Conservation (phyloP, 202 grass and related monocot genomes). For the Panicum virgatum region DNA sequence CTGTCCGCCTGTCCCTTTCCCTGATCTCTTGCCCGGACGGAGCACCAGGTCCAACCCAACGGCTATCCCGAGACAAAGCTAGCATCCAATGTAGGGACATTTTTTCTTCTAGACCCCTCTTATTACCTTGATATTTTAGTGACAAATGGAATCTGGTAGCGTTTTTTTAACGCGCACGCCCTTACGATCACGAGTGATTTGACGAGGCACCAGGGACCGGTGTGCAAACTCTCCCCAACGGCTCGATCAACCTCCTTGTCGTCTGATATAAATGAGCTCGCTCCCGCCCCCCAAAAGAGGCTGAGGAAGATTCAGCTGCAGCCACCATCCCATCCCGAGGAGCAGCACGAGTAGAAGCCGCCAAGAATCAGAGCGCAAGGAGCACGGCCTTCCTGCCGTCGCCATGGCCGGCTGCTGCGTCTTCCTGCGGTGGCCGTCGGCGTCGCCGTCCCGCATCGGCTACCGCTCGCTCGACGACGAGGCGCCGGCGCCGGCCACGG, state of each 20-base stretch:
- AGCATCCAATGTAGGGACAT: background rate
- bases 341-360: background rate
- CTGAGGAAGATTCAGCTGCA: background rate
- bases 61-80: constrained; percentile 36
- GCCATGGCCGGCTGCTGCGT: constrained; percentile 73
- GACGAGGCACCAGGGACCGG: fast-evolving
- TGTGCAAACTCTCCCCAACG: constrained; percentile 31
- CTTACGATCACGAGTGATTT: background rate
- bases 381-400: no score
- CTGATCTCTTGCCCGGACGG: background rate
- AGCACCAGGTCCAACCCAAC: constrained; percentile 51
- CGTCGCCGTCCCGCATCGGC: constrained; percentile 45
- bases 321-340: background rate
- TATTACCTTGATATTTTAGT: fast-evolving
- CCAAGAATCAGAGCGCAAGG: constrained; percentile 15
- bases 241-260: background rate
- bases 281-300: background rate
- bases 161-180: background rate
- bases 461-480: constrained; percentile 54
- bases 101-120: background rate
- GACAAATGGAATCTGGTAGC: background rate
- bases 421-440: constrained; percentile 69
- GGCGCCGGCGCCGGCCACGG: constrained; percentile 5
- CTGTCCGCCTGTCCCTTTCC: constrained; percentile 21
- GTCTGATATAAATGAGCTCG: constrained; percentile 21